Conservation (phyloP, 2,329 filamentous ascomycete genomes). For the Botrytis fragariae region DNA sequence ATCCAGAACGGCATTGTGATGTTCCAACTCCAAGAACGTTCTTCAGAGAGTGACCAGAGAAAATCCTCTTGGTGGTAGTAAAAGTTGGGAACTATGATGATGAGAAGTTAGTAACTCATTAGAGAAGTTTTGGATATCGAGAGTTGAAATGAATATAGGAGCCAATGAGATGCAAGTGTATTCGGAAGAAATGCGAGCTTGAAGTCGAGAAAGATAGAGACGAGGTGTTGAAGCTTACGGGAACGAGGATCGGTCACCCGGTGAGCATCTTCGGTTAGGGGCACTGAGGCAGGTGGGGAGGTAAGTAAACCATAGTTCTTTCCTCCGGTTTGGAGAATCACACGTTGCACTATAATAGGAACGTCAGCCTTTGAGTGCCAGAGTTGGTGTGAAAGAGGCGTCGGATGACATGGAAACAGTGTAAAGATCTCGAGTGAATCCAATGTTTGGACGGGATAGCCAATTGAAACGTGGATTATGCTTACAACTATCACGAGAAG, state of each 20-base stretch:
- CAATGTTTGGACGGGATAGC: background rate
- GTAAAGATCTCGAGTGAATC: background rate
- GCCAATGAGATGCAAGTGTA: too few relatives aligned
- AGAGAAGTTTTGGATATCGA: background rate
- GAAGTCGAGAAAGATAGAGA: too few relatives aligned
- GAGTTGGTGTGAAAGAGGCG: background rate
- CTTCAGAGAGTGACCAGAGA: background rate
- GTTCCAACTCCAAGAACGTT: constrained; percentile 9
- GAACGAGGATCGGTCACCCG: background rate
- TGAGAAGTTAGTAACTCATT: background rate
- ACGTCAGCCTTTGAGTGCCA: background rate
- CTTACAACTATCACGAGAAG: background rate
- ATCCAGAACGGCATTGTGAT: constrained; percentile 18
- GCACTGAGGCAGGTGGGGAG: background rate
- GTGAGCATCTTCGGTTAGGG: constrained; percentile 3
- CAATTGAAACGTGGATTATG: background rate
- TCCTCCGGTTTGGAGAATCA: constrained; percentile 14
- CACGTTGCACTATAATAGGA: background rate
- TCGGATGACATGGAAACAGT: background rate
- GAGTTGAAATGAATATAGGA: background rate
- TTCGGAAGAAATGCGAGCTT: background rate
- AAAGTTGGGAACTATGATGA: constrained; percentile 5
- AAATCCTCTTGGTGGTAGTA: constrained; percentile 14
- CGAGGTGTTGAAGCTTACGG: background rate
- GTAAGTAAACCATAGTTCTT: constrained; percentile 4